phyloP scores from a whole-genome alignment of 306 rosid genomes.

The Acacia crassicarpa region DNA sequence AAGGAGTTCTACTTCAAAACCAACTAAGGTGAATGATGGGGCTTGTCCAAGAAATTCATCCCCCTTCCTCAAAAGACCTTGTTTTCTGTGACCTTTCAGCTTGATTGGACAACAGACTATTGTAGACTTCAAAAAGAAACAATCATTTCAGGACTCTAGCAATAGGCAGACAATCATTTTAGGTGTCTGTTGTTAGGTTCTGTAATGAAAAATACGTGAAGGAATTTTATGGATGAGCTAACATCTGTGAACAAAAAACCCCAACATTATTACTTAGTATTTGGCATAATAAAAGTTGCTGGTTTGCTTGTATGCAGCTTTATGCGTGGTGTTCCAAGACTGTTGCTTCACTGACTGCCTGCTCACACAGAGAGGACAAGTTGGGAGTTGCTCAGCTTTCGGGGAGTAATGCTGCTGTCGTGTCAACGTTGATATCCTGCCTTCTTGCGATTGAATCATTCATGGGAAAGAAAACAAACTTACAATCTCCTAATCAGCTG shows the following conservation, averaged over 20 bases:
- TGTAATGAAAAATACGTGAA: neutral
- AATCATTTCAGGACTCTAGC: neutral
- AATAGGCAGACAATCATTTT: neutral
- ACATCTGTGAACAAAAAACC: neutral
- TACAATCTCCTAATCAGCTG: constrained; percentile 58
- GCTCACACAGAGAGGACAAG: constrained; percentile 71
- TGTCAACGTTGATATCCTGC: constrained; percentile 76
- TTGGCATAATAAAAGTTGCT: constrained; percentile 14
- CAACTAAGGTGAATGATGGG: neutral
- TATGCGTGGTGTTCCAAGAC: constrained; percentile 83
- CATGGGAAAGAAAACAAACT: constrained; percentile 88
- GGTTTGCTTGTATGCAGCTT: constrained; percentile 52
- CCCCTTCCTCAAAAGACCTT: neutral
- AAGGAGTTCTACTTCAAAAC: neutral
- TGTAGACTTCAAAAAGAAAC: neutral
- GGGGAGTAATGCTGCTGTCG: constrained; percentile 78
- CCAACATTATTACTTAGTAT: constrained; percentile 8
- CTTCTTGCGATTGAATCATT: constrained; percentile 84
- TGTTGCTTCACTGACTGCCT: constrained; percentile 70
- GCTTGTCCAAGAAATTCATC: neutral
- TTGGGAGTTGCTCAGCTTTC: constrained; percentile 91
- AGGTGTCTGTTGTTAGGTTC: neutral
- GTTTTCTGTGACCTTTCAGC: neutral
- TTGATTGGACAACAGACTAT: neutral
- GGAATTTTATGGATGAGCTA: neutral